Evolutionary conservation across 768 basidiomycete genomes (phyloP).

Genomic region (Kwoniella heveanensis): DNA sequence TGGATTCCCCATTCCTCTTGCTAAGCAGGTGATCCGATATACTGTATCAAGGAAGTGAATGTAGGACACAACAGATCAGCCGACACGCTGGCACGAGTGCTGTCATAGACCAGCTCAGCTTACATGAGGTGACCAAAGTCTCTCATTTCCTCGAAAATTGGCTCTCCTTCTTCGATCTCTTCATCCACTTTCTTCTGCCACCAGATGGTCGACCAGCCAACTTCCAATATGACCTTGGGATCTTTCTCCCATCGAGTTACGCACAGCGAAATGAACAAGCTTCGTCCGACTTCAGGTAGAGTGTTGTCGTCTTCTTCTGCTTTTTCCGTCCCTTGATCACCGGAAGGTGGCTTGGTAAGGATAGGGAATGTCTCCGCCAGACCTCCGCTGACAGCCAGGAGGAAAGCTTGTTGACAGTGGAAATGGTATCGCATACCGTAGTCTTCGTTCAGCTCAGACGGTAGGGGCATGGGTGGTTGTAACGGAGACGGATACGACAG

Average conservation of each 20-base stretch:
- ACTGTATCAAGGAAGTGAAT: constrained; percentile 17
- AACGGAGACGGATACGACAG: neutral
- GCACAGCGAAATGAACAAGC: constrained; percentile 45
- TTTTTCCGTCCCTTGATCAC: constrained; percentile 1
- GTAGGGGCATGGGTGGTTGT: neutral
- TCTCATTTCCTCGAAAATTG: constrained; percentile 35
- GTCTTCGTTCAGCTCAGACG: neutral
- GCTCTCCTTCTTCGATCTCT: constrained; percentile 8
- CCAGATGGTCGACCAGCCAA: constrained; percentile 50
- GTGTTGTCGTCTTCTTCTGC: neutral
- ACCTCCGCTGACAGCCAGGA: constrained; percentile 42
- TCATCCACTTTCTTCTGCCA: constrained; percentile 36
- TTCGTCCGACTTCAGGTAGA: constrained; percentile 32
- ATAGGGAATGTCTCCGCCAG: constrained; percentile 10
- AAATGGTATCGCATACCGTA: constrained; percentile 20
- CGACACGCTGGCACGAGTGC: too few species aligned
- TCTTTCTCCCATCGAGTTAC: constrained; percentile 49
- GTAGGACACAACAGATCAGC: too few species aligned
- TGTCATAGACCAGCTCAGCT: too few species aligned
- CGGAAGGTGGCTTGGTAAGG: constrained; percentile 3
- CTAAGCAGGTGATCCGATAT: constrained; percentile 44
- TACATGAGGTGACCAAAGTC: constrained; percentile 51
- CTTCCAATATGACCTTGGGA: constrained; percentile 38
- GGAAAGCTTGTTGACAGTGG: constrained; percentile 45
- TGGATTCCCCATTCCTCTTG: constrained; percentile 33